These are phyloP conservation scores for Magnaporthiopsis incrustans DNA, from an alignment of 2,329 filamentous ascomycete genomes.

Conservation along the genomic window DNA sequence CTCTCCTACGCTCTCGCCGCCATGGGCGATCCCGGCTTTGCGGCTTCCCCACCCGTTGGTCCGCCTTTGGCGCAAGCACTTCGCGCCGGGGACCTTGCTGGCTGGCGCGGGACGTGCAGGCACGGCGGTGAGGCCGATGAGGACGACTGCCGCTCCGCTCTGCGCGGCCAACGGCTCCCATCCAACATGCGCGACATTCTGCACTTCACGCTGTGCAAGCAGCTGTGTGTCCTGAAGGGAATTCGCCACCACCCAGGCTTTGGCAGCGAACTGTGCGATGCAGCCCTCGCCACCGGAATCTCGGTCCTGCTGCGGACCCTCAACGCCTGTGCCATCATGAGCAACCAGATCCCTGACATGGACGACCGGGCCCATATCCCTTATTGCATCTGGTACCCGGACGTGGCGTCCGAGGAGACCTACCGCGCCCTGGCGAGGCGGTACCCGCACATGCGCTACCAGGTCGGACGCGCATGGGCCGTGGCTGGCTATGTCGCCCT, in stretches of 20 bases:
- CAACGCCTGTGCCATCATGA: slow-evolving; percentile 19
- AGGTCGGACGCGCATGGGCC: slow-evolving; percentile 29
- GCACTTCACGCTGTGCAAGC: background rate
- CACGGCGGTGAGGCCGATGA: background rate
- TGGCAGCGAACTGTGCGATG: background rate
- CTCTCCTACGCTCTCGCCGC: too few species aligned
- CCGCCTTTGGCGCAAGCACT: too few species aligned
- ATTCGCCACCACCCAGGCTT: background rate
- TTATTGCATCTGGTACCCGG: slow-evolving; percentile 31
- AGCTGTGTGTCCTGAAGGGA: background rate
- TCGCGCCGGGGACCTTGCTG: too few species aligned
- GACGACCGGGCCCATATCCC: slow-evolving; percentile 17
- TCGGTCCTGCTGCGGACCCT: background rate
- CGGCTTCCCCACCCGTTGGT: too few species aligned
- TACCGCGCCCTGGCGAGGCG: slow-evolving; percentile 21
- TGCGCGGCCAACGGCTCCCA: background rate
- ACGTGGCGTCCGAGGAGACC: slow-evolving; percentile 24
- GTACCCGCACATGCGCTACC: slow-evolving; percentile 26
- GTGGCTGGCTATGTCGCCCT: slow-evolving; percentile 27
- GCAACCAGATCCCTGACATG: slow-evolving; percentile 18
- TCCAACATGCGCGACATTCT: background rate
- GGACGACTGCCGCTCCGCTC: background rate
- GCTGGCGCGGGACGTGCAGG: too few species aligned
- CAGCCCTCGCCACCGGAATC: background rate
- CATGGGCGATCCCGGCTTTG: too few species aligned